Evolutionary conservation across 305 asterid species (phyloP), one percentile per base, ranked within the genome.

Genomic region (Plantago coronopus): DNA sequence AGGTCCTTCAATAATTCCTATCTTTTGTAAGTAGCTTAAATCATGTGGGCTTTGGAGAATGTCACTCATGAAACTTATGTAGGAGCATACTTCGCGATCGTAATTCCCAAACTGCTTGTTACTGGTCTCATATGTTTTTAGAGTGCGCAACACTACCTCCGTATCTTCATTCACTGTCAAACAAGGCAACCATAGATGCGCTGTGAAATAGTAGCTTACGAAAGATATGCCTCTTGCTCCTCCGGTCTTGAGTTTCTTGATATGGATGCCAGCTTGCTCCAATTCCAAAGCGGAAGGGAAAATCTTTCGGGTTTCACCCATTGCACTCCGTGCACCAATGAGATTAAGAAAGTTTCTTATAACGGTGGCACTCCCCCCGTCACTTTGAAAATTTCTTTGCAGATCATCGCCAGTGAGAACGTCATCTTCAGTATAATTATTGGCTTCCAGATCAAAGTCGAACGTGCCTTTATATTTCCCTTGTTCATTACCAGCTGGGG

Each of bases 391-490:
- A 31, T 3, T 31, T 31, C 9, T 7, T 31, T 2, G 4, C 31
- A 25, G 38, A 31, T 31, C 38, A 31, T 7, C 9, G 38, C 38
- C 38, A 3, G 9, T 31, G 38, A 31, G 9, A 5, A 31, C 1
- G 3, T 13, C 57, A 3, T 65, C 70, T 38, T 47, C 64, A 7
- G 38, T n/a, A n/a, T n/a, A 1, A 31, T 47, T 43, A 66, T 40
- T 37, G 59, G 72, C 67, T 68, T 68, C 67, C 57, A 68, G 44
- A 31, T 61, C 72, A 12, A 27, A 13, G 38, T 31, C 38, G 9
- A 3, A 31, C 9, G 9, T 5, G 38, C 9, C 38, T 31, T 31
- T 31, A 9, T 31, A 31, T 31, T 31, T 7, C 1, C 38, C 9
- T 2, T 5, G 38, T 31, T 31, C 9, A 7, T 31, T 31, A 31